Base-by-base conservation (phyloP, 208 protist genomes). In the Leishmania gerbilli region DNA sequence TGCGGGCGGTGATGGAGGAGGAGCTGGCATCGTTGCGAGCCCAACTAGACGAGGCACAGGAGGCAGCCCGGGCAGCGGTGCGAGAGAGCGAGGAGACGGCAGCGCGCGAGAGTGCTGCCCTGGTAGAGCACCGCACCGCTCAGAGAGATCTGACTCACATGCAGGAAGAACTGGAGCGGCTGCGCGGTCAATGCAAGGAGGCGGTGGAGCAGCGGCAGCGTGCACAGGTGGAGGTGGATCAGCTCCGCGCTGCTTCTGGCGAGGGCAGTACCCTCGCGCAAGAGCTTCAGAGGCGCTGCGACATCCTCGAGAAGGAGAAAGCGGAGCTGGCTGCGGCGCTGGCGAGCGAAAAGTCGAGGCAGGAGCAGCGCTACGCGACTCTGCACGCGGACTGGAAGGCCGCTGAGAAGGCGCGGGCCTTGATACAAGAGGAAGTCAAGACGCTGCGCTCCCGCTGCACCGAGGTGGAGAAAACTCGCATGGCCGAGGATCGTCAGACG, bases 341-440 rank as follows among this genome's bases (percentile, higher is more conserved):
- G 56, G 53, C 51, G 53, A 67, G 86, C 19, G 84, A 91, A 62
- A 72, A 85, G 67, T 42, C 75, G 80, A 71, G 82, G 17, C 80
- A 86, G 69, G 55, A 75, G 69, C 76, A 86, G 79, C 84, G 88
- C 64, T 88, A 85, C 58, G 45, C 80, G 49, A 56, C 80, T 31
- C 72, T 89, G 65, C 79, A 92, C 68, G 55, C 80, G 58, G 88
- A 95, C 55, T 92, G 87, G 87, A 79, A 77, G 51, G 72, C 83
- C 27, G 40, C 85, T 24, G 93, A 93, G 77, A 85, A 86, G 77
- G 87, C 79, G 11, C 87, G 88, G 21, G 83, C 72, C 31, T 78
- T 65, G n/a, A 60, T 94, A 65, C 90, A 93, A 58, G 91, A 95
- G 62, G 90, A 93, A 71, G 62, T 94, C 8, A 89, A 88, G 62